Percentiles rank a stretch among this genome's conserved stretches.
phyloP scores from a whole-genome alignment of 2,329 filamentous ascomycete genomes.

The Trichoderma citrinoviride region DNA sequence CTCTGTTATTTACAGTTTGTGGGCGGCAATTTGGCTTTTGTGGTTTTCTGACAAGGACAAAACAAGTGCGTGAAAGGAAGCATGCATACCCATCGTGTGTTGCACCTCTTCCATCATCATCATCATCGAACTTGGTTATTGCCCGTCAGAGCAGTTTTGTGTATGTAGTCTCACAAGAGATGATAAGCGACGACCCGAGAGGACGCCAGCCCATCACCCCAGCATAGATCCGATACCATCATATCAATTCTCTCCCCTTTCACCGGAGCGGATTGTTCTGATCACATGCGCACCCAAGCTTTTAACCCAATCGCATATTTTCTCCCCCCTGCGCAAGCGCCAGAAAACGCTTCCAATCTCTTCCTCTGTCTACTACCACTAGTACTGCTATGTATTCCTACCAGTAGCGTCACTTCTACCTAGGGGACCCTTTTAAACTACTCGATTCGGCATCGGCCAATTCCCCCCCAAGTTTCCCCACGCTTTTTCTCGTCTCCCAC shows the following conservation, averaged over 20 bases:
- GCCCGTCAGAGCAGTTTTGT: not conserved
- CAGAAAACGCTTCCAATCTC: not conserved
- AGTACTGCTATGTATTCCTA: not conserved
- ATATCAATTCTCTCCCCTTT: not conserved
- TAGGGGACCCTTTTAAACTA: not conserved
- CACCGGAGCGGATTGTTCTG: not conserved
- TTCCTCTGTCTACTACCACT: not conserved
- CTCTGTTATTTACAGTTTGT: too few relatives aligned
- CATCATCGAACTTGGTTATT: too few relatives aligned
- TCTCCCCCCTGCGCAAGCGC: slow-evolving; percentile 8
- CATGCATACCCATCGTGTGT: too few relatives aligned
- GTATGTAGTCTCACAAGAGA: not conserved
- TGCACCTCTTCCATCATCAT: too few relatives aligned
- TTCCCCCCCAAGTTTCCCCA: not conserved
- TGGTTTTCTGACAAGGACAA: too few relatives aligned
- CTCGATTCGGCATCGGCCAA: slow-evolving; percentile 17
- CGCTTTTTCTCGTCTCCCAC: not conserved
- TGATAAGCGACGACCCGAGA: slow-evolving; percentile 15
- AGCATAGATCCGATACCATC: not conserved
- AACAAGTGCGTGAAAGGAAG: too few relatives aligned
- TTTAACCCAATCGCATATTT: not conserved
- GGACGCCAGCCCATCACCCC: not conserved
- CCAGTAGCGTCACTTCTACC: too few relatives aligned
- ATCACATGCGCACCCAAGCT: slow-evolving; percentile 8
- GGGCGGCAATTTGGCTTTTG: too few relatives aligned